phyloP scores from a whole-genome alignment of 75 land plant species.

The Pinus taeda region DNA sequence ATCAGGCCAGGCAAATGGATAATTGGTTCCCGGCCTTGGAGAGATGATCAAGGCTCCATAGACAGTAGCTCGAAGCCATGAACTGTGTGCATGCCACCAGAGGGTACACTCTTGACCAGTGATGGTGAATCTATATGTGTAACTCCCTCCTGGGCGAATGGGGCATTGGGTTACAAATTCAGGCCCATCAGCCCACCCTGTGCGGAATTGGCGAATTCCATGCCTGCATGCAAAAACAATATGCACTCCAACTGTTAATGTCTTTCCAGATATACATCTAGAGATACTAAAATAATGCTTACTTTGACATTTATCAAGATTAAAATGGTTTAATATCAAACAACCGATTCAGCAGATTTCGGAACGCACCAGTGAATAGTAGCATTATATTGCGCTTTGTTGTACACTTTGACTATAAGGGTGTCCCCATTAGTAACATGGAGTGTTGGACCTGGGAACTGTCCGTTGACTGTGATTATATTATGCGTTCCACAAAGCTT shows the following conservation, averaged over 20 bases:
- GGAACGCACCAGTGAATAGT: neutral
- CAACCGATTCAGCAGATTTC: too few relatives aligned
- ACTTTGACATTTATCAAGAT: too few relatives aligned
- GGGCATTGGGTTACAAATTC: conserved; percentile 21
- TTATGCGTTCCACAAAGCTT: neutral
- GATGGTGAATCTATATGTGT: conserved; percentile 12
- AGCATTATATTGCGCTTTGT: neutral
- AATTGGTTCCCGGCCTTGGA: conserved; percentile 13
- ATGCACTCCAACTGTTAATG: neutral
- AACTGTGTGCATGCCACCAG: conserved; percentile 22
- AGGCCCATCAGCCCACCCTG: conserved; percentile 18
- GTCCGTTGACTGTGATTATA: neutral
- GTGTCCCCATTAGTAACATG: neutral
- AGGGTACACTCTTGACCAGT: conserved; percentile 16
- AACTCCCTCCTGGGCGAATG: conserved; percentile 10
- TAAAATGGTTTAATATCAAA: too few relatives aligned
- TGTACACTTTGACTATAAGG: neutral
- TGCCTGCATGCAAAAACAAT: conserved; percentile 2
- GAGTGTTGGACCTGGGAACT: neutral
- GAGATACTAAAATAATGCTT: too few relatives aligned
- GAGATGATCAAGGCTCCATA: conserved; percentile 16
- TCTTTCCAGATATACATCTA: too few relatives aligned
- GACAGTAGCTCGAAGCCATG: conserved; percentile 20
- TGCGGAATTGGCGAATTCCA: conserved; percentile 7
- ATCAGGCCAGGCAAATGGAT: conserved; percentile 11